Percentiles rank a stretch among this genome's conserved stretches.
Conservation (phyloP, 768 basidiomycete genomes). For the Mycena vitilis region DNA sequence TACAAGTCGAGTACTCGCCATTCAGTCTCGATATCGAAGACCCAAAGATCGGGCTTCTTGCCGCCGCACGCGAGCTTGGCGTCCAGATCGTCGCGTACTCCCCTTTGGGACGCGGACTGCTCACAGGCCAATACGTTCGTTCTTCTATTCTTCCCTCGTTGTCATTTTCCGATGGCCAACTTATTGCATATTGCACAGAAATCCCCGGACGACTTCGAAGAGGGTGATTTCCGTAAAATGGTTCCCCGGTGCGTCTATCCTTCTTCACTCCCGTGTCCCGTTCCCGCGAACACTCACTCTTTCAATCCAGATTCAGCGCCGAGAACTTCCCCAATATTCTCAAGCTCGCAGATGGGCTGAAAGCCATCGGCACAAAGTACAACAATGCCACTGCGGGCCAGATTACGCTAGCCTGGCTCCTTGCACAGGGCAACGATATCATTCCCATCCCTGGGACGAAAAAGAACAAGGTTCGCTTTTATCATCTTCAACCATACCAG, state of each 20-base stretch:
- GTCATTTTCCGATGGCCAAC: no score
- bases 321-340: background rate
- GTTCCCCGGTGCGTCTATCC: no score
- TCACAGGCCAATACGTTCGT: slow-evolving; percentile 51
- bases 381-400: background rate
- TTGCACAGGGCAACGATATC: background rate
- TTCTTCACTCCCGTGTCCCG: no score
- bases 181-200: no score
- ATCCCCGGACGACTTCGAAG: no score
- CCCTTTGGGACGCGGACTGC: slow-evolving; percentile 52
- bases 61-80: slow-evolving; percentile 48
- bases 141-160: no score
- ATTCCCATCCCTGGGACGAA: background rate
- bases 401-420: background rate
- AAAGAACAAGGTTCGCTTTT: no score
- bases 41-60: slow-evolving; percentile 42
- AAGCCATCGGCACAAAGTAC: background rate
- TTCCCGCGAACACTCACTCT: no score
- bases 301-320: background rate
- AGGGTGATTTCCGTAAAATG: no score
- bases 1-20: slow-evolving; percentile 53
- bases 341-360: background rate
- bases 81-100: slow-evolving; percentile 52
- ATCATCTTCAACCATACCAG: no score
- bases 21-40: slow-evolving; percentile 45